Evolutionary conservation across 2,329 filamentous ascomycete species (phyloP), one percentile per base, ranked within the genome.

Genomic region (Trichoderma breve): DNA sequence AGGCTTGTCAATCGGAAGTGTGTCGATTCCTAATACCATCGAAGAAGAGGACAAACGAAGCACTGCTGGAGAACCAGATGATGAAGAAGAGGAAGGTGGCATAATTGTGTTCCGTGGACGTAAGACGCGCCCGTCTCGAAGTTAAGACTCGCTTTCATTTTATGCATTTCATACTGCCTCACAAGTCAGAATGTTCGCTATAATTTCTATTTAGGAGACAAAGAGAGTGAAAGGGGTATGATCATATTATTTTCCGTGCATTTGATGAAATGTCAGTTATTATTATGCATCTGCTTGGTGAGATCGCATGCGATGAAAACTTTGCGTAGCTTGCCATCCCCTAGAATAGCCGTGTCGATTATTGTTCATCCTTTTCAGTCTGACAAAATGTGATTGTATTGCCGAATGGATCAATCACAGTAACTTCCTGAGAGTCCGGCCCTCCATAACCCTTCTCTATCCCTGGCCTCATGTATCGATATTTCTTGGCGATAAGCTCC

Each of bases 321-420:
- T 14, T 24, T 24, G 11, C 11, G 21, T 14, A 5, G 47, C 47
- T 14, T 12, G 47, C 11, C n/a, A 53, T 53, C 47, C 47, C 11
- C 3, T 24, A 24, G 2, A 14, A 21, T 24, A 24, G 14, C 34
- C 12, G 2, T 39, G 24, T 21, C 24, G 4, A 18, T 2, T n/a
- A 15, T 36, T 62, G 15, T 62, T 24, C 21, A 36, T 62, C 32
- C 24, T 18, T 39, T 11, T 26, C 34, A 36, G 14, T 61, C 21
- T 75, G 57, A 26, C 60, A 73, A 57, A 75, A 75, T 14, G 64
- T 58, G 21, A 74, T 71, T 9, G 67, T 67, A 5, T 74, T 75
- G 34, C 74, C 75, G 72, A 76, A 76, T 9, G 74, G 75, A 55
- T 75, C 74, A 4, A 73, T 61, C 11, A 74, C 74, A 6, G 30